Evolutionary conservation across 1,139 yeast genomes (phyloP), one percentile per base, ranked within the genome.

Genomic region (Zygotorulaspora mrakii): DNA sequence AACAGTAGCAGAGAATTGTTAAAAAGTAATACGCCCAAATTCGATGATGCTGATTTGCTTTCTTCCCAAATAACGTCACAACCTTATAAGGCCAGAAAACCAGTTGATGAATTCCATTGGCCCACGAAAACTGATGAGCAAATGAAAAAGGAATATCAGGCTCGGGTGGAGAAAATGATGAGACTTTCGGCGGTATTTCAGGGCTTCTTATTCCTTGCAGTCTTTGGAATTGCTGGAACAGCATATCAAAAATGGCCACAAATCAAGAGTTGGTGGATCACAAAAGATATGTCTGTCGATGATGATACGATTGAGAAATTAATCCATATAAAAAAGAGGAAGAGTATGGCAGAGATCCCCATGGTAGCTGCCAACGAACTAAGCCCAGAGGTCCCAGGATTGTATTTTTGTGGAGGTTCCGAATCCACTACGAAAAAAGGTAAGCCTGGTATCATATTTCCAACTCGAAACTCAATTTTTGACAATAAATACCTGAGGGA

Each of bases 381-480:
- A 24, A 59, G 57, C 28, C 57, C 69, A 2, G 45, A 55, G 1
- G 65, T 64, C 3, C 80, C 80, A 1, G 82, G 82, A 4, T 55
- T 77, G 8, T 76, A 76, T 47, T 56, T 68, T 9, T 74, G 79
- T 69, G 82, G 82, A 35, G 65, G 66, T 34, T 71, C 73, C 43
- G 39, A 54, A 16, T 60, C 67, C 23, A 69, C 55, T 56, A 9
- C 66, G 65, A 23, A 48, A 54, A 7, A 65, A 61, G 64, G 67
- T 23, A 73, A 71, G 46, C 17, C 35, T 25, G 39, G 45, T 1
- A 18, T 32, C 11, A 33, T 32, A 16, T 61, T 71, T 13, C 94
- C 95, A 1, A 55, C 73, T 6, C 69, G 95, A 54, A 61, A 83
- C 5, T 67, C 70, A 1, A 74, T 69, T 52, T 87, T 89, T 53